These are phyloP conservation scores for Solanum etuberosum DNA, from an alignment of 257 asterid species.

Conservation along the genomic window DNA sequence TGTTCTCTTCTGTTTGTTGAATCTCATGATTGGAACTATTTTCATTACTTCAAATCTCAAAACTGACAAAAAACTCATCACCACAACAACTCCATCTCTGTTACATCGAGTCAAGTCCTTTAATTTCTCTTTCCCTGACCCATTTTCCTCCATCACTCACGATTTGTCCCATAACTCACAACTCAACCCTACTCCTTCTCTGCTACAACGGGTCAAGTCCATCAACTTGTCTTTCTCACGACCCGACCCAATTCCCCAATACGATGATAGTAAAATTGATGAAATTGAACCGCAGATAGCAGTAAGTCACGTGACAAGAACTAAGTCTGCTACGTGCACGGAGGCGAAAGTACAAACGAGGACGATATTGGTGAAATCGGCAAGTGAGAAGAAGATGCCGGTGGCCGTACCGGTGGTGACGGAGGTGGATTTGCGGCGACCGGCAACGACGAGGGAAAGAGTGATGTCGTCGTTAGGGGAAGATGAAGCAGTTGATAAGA, in stretches of 20 bases:
- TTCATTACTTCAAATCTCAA: constrained; percentile 26
- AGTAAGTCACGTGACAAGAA: constrained; percentile 4
- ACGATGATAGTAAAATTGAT: background rate
- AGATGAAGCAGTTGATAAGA: constrained; percentile 48
- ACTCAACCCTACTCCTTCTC: constrained; percentile 2
- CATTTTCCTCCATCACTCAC: background rate
- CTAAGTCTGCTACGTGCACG: background rate
- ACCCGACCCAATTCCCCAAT: background rate
- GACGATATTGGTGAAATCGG: constrained; percentile 29
- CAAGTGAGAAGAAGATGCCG: constrained; percentile 29
- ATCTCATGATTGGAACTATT: constrained; percentile 38
- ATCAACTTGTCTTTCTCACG: constrained; percentile 9
- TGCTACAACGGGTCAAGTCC: constrained; percentile 19
- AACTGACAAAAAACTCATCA: background rate
- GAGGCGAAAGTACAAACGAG: background rate
- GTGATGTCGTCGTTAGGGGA: background rate
- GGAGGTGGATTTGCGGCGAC: constrained; percentile 14
- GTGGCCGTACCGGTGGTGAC: background rate
- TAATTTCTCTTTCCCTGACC: constrained; percentile 8
- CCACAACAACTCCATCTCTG: background rate
- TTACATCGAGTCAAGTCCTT: constrained; percentile 22
- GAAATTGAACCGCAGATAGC: background rate
- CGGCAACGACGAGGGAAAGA: constrained; percentile 28
- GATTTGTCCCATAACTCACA: background rate
- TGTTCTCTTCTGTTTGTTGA: constrained; percentile 47